Evolutionary conservation across 345 rosid genomes (phyloP).

Genomic region (Cardamine resedifolia): DNA sequence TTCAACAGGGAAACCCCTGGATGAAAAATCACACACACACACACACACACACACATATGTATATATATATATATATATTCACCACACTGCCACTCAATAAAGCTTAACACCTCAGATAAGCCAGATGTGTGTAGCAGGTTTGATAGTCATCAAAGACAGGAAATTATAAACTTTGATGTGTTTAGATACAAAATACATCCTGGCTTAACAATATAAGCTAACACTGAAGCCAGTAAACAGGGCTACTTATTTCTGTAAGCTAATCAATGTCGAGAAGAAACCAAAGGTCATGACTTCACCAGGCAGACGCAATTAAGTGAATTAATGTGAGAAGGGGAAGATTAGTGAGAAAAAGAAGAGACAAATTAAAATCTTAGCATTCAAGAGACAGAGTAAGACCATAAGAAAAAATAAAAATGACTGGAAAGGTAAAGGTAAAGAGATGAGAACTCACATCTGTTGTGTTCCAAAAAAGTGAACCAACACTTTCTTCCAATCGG

Average conservation of each 20-base stretch:
- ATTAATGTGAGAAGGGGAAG: neutral
- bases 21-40: neutral
- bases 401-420: neutral
- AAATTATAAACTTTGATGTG: neutral
- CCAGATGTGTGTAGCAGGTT: neutral
- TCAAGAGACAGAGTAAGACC: neutral
- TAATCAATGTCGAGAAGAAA: neutral
- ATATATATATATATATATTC: neutral
- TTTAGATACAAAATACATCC: neutral
- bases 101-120: neutral
- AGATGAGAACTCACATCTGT: conserved; percentile 74
- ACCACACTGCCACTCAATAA: neutral
- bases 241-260: neutral
- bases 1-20: neutral
- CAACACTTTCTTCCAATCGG: conserved; percentile 91
- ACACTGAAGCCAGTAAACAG: neutral
- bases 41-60: no score
- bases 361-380: conserved; percentile 5
- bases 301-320: neutral
- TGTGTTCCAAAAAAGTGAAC: conserved; percentile 97
- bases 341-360: neutral
- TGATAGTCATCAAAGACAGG: neutral
- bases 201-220: neutral
- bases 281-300: neutral
- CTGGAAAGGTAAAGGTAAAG: neutral